phyloP scores from a whole-genome alignment of 305 asterid species.

The Solanum aculeatissimum region DNA sequence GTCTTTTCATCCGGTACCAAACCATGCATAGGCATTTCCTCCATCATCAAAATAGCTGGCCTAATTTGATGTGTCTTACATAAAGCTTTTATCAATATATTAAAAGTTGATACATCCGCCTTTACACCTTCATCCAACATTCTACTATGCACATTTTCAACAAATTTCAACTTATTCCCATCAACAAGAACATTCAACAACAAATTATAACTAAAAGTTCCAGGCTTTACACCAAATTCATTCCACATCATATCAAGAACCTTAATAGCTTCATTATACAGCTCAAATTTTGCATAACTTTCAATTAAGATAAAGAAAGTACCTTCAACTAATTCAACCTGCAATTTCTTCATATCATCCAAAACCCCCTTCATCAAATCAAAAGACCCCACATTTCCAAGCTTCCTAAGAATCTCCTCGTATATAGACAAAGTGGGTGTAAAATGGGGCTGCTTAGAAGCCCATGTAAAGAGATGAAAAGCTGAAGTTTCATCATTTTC shows the following conservation, averaged over 20 bases:
- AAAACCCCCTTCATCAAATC: conserved; percentile 36
- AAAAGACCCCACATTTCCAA: conserved; percentile 56
- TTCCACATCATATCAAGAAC: conserved; percentile 63
- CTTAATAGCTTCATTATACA: conserved; percentile 54
- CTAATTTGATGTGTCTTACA: conserved; percentile 86
- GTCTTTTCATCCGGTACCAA: conserved; percentile 80
- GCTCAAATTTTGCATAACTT: conserved; percentile 49
- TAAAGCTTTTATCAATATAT: conserved; percentile 70
- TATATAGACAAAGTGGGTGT: conserved; percentile 40
- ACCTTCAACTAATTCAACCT: conserved; percentile 36
- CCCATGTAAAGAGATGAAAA: conserved; percentile 57
- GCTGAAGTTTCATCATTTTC: conserved; percentile 53
- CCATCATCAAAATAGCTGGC: conserved; percentile 87
- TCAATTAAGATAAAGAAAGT: conserved; percentile 51
- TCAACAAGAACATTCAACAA: conserved; percentile 82
- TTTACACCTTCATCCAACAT: conserved; percentile 42
- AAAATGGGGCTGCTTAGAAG: conserved; percentile 62
- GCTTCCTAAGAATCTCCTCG: conserved; percentile 65
- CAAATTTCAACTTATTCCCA: conserved; percentile 62
- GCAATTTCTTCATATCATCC: conserved; percentile 46
- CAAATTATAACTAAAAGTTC: conserved; percentile 46
- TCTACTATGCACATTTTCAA: conserved; percentile 61
- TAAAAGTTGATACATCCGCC: conserved; percentile 79
- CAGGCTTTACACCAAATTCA: conserved; percentile 46
- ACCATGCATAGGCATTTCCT: conserved; percentile 69